phyloP scores from a whole-genome alignment of 2,329 filamentous ascomycete species.

The Pezicula neosporulosa region DNA sequence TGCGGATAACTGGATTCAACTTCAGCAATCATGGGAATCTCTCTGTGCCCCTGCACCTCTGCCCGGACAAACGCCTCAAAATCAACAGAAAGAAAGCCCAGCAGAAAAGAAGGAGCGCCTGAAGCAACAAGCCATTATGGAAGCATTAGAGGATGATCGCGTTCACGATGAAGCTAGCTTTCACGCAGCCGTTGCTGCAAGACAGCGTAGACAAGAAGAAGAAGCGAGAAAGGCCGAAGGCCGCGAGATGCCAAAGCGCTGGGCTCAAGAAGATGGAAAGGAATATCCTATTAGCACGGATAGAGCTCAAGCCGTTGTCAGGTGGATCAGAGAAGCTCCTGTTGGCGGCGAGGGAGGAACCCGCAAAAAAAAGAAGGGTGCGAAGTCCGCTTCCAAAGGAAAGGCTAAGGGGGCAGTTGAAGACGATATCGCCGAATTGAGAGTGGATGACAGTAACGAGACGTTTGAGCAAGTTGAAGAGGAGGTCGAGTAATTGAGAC shows the following conservation, averaged over 20 bases:
- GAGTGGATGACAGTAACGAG: conserved; percentile 13
- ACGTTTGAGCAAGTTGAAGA: conserved; percentile 23
- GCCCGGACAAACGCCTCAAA: conserved; percentile 31
- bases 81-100: conserved; percentile 39
- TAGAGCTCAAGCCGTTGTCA: conserved; percentile 62
- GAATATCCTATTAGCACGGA: conserved; percentile 70
- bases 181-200: conserved; percentile 57
- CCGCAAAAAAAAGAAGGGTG: conserved; percentile 33
- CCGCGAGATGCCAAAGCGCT: conserved; percentile 43
- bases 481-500: conserved; percentile 21
- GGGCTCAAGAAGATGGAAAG: conserved; percentile 61
- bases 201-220: conserved; percentile 56
- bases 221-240: conserved; percentile 27
- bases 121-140: conserved; percentile 63
- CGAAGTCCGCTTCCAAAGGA: conserved; percentile 14
- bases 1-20: conserved; percentile 65
- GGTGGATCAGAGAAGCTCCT: conserved; percentile 65
- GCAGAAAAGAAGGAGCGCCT: conserved; percentile 55
- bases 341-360: conserved; percentile 27
- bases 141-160: conserved; percentile 64
- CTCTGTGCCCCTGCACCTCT: conserved; percentile 62
- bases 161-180: conserved; percentile 66
- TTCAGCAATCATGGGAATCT: conserved; percentile 64
- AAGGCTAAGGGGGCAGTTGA: conserved; percentile 13
- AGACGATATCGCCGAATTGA: conserved; percentile 10